phyloP scores from a whole-genome alignment of 1,139 yeast species.

The Hyphopichia khmerensis region DNA sequence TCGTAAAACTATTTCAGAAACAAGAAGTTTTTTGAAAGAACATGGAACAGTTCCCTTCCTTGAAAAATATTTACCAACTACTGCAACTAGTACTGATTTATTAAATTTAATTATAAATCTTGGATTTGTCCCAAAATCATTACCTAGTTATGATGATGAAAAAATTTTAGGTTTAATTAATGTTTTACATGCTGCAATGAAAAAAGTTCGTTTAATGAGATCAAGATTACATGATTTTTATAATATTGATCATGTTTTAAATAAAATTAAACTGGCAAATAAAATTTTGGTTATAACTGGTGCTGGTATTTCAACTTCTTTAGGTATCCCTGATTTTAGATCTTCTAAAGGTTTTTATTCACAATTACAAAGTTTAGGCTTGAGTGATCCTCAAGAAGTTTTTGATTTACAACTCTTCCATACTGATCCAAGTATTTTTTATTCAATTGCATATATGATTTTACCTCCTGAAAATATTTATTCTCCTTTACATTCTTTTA shows the following conservation, averaged over 20 bases:
- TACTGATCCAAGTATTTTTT: slow-evolving; percentile 80
- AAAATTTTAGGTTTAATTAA: slow-evolving; percentile 50
- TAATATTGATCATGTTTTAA: slow-evolving; percentile 60
- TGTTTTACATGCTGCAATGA: slow-evolving; percentile 58
- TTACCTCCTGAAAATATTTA: slow-evolving; percentile 73
- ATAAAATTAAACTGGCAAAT: slow-evolving; percentile 51
- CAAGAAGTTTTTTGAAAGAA: slow-evolving; percentile 59
- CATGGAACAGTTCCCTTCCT: slow-evolving; percentile 61
- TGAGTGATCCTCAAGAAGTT: slow-evolving; percentile 92
- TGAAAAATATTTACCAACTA: slow-evolving; percentile 57
- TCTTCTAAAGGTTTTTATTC: slow-evolving; percentile 87
- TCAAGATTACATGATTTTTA: slow-evolving; percentile 50
- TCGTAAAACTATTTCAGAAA: slow-evolving; percentile 25
- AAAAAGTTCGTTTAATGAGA: slow-evolving; percentile 55
- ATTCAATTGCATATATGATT: slow-evolving; percentile 84
- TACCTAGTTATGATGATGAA: slow-evolving; percentile 37
- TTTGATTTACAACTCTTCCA: slow-evolving; percentile 75
- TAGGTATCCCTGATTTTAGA: slow-evolving; percentile 95
- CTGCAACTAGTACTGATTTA: slow-evolving; percentile 55
- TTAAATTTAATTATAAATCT: slow-evolving; percentile 45
- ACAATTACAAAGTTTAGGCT: slow-evolving; percentile 64
- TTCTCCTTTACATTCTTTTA: slow-evolving; percentile 87
- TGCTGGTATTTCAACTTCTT: slow-evolving; percentile 91
- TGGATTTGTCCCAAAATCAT: slow-evolving; percentile 51
- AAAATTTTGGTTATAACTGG: slow-evolving; percentile 85